Evolutionary conservation across 2,329 filamentous ascomycete genomes (phyloP).

Genomic region (Exophiala dermatitidis): DNA sequence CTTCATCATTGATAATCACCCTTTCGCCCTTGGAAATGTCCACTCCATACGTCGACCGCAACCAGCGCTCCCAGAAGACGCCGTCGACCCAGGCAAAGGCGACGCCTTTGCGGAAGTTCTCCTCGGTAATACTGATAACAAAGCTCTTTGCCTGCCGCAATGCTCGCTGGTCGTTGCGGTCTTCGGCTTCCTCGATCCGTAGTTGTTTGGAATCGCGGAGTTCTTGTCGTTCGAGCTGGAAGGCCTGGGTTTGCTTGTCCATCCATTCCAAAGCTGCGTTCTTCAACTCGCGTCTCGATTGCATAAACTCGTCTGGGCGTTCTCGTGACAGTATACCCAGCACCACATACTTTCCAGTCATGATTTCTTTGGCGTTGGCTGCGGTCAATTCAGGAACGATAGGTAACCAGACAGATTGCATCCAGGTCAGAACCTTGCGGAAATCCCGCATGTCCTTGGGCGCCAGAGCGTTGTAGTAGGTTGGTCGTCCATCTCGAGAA

Average conservation of each 20-base stretch:
- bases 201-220: slow-evolving; percentile 90
- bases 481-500: slow-evolving; percentile 78
- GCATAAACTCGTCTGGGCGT: slow-evolving; percentile 68
- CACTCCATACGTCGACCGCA: slow-evolving; percentile 88
- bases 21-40: slow-evolving; percentile 78
- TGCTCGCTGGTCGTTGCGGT: slow-evolving; percentile 82
- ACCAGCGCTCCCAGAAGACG: slow-evolving; percentile 95
- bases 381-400: slow-evolving; percentile 91
- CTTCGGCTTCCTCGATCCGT: slow-evolving; percentile 91
- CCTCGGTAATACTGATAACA: slow-evolving; percentile 78
- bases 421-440: slow-evolving; percentile 75
- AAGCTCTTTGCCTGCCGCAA: slow-evolving; percentile 83
- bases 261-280: slow-evolving; percentile 95
- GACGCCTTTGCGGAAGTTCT: slow-evolving; percentile 75
- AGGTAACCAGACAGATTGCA: slow-evolving; percentile 92
- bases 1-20: slow-evolving; percentile 94
- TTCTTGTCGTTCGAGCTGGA: slow-evolving; percentile 88
- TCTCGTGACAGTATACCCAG: slow-evolving; percentile 79
- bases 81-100: slow-evolving; percentile 96
- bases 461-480: slow-evolving; percentile 79
- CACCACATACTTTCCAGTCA: slow-evolving; percentile 92
- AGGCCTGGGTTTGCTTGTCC: slow-evolving; percentile 86
- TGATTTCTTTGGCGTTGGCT: slow-evolving; percentile 85
- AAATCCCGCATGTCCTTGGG: slow-evolving; percentile 90
- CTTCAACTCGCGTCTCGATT: slow-evolving; percentile 83